Evolutionary conservation across 495 filamentous ascomycete genomes (phyloP), one percentile per base, ranked within the genome.

Genomic region (Daldinia decipiens): DNA sequence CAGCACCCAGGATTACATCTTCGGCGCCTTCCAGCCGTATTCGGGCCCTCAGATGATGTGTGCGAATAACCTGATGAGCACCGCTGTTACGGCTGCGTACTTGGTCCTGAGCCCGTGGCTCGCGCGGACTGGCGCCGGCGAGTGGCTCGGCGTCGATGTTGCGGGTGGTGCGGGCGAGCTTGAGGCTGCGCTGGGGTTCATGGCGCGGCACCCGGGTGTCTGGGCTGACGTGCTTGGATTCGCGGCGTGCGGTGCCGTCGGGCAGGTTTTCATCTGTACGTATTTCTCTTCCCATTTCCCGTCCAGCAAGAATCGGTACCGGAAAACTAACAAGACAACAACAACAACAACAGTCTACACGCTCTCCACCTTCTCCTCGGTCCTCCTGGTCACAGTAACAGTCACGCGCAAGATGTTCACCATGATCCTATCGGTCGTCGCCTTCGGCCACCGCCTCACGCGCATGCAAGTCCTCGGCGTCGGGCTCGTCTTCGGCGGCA

Each of bases 401-500:
- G 95, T 99, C 11, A 99, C 95, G 50, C 85, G 95, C 70, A 99
- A 99, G 83, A 99, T 99, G 96, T 85, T 98, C 76, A 98, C 94
- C 65, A 99, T 99, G 95, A 91, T 98, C 67, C 85, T 99, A 47
- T 95, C 91, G 66, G 95, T 99, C 27, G 83, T 98, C 58, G 93
- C 92, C 83, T 99, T 98, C 79, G 95, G 96, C 31, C 96, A 99
- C 77, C 86, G 86, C 57, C 83, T 99, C 58, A 90, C 86, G 21
- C 79, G 83, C 38, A 96, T 94, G 83, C 95, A 99, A 81, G 93
- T 93, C 92, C 82, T 97, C 29, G 95, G 95, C 58, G 93, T 99
- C 43, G 89, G 85, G 0, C 85, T 99, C 64, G 95, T 99, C 4
- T 99, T 99, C 82, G 93, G 94, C 32, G 95, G 95, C 38, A 92